phyloP scores from a whole-genome alignment of 163 green algal genomes.

The Chlamydomonas reinhardtii region DNA sequence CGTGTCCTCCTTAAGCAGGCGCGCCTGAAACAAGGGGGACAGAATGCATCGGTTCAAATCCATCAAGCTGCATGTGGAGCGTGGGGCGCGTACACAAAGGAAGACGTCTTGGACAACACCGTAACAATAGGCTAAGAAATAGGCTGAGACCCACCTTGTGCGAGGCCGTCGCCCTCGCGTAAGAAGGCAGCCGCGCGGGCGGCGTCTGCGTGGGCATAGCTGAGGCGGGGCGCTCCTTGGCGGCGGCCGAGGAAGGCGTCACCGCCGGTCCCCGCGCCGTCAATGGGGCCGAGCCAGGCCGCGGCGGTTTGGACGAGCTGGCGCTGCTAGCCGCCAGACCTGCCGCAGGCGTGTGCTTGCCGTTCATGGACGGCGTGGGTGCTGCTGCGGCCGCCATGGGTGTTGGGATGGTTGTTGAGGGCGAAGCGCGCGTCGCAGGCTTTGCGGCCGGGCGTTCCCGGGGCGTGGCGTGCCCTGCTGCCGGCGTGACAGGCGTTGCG shows the following conservation, averaged over 20 bases:
- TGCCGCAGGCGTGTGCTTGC: conserved; percentile 28
- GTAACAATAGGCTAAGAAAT: no score
- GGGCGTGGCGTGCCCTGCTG: neutral
- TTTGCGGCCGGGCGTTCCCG: neutral
- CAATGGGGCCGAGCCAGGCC: conserved; percentile 7
- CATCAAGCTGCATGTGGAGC: no score
- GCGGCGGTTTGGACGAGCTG: conserved; percentile 24
- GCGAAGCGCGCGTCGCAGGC: neutral
- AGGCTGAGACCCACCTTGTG: conserved; percentile 28
- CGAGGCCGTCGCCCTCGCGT: conserved; percentile 42
- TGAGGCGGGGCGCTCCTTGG: conserved; percentile 15
- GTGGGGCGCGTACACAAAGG: no score
- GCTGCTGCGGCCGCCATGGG: neutral
- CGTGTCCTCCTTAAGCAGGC: conserved; percentile 35
- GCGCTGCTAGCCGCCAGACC: neutral
- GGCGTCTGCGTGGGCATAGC: neutral
- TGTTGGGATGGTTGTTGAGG: neutral
- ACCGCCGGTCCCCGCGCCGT: neutral
- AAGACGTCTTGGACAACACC: no score
- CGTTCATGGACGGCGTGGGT: conserved; percentile 25
- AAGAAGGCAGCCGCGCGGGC: conserved; percentile 29
- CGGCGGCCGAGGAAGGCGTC: neutral
- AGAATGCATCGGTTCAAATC: no score
- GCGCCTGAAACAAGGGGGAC: neutral
- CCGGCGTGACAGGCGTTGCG: conserved; percentile 1